A percentile compares a stretch with the other conserved stretches of the same genome.
Evolutionary conservation across 140 eudicot genomes (phyloP).

Genomic region (Oenanthe javanica): DNA sequence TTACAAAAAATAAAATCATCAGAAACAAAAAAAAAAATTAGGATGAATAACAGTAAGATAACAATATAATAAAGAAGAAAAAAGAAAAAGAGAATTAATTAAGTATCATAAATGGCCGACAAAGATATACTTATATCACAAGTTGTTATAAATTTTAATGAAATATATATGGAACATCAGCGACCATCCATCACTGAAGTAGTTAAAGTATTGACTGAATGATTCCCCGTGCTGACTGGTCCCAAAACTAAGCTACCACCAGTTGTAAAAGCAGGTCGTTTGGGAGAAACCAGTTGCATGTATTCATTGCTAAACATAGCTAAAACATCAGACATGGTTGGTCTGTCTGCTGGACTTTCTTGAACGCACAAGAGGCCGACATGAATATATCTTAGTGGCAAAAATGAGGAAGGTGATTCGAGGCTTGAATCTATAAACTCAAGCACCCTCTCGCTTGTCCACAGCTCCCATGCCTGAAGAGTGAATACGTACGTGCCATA

Average conservation of each 20-base stretch:
- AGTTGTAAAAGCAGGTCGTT: conserved; percentile 5
- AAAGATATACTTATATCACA: too few species aligned
- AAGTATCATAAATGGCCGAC: too few species aligned
- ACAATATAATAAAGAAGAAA: too few species aligned
- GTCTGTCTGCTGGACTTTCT: conserved; percentile 17
- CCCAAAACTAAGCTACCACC: background rate
- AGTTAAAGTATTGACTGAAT: conserved; percentile 5
- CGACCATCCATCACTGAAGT: conserved; percentile 12
- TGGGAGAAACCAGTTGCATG: background rate
- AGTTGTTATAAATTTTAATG: too few species aligned
- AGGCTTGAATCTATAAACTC: conserved; percentile 5
- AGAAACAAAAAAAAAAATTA: too few species aligned
- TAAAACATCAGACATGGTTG: conserved; percentile 6
- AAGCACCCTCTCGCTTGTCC: conserved; percentile 11
- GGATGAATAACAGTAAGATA: too few species aligned
- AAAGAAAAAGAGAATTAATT: too few species aligned
- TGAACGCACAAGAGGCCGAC: conserved; percentile 18
- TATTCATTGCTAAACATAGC: conserved; percentile 10
- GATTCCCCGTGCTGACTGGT: background rate
- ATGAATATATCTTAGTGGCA: conserved; percentile 8
- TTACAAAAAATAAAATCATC: too few species aligned
- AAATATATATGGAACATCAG: conserved; percentile 3
- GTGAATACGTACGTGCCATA: background rate
- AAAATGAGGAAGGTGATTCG: conserved; percentile 6
- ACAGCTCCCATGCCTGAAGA: conserved; percentile 17